These are phyloP conservation scores for Talaromyces sp. DNA, from an alignment of 2,329 filamentous ascomycete species.

Conservation along the genomic window DNA sequence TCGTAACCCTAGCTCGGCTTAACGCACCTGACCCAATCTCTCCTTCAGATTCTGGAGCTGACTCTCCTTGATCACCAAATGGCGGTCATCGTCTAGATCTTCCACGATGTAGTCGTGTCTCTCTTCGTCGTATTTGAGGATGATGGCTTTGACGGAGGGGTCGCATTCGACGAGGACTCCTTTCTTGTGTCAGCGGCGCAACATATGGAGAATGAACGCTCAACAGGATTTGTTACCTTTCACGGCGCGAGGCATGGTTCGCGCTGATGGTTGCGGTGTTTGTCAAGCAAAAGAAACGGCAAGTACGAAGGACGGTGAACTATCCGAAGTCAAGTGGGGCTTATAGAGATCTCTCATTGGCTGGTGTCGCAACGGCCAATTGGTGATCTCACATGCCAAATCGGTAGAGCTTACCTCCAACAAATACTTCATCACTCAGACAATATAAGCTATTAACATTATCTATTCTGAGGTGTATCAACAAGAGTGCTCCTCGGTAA, in stretches of 20 bases:
- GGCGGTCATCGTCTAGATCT: constrained; percentile 46
- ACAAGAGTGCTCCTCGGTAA: not conserved
- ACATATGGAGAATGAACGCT: too few relatives aligned
- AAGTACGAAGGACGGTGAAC: not conserved
- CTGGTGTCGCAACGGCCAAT: not conserved
- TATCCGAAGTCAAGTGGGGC: constrained; percentile 2
- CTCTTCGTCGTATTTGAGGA: constrained; percentile 48
- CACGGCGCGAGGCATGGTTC: constrained; percentile 40
- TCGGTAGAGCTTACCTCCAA: not conserved
- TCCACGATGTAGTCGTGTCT: constrained; percentile 48
- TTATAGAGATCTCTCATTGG: not conserved
- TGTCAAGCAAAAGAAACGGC: not conserved
- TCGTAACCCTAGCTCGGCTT: not conserved
- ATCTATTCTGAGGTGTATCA: too few relatives aligned
- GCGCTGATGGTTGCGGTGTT: not conserved
- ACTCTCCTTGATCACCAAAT: constrained; percentile 47
- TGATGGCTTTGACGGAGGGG: constrained; percentile 49
- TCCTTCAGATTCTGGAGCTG: constrained; percentile 43
- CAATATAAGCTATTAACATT: not conserved
- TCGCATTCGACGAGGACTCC: constrained; percentile 49
- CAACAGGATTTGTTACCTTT: constrained; percentile 28
- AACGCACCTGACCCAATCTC: constrained; percentile 40
- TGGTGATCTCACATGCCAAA: not conserved
- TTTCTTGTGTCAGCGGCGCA: constrained; percentile 20
- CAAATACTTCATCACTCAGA: not conserved